Evolutionary conservation across 164 flowering plant genomes (phyloP).

Genomic region (Aristolochia contorta): DNA sequence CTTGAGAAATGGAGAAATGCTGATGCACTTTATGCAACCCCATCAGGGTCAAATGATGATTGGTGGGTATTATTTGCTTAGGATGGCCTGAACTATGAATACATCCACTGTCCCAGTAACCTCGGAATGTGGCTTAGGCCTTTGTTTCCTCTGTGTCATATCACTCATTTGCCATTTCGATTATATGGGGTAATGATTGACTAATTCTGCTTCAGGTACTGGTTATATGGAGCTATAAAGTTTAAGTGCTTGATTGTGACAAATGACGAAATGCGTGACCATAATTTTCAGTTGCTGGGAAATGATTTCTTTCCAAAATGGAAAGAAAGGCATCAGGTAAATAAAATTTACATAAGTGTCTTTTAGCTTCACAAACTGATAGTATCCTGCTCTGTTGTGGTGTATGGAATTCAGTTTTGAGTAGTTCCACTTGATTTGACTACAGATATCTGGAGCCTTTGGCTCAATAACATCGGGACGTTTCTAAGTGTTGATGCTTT

Average conservation of each 20-base stretch:
- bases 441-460: no score
- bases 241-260: slow-evolving; percentile 78
- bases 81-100: no score
- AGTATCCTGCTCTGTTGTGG: neutral
- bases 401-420: neutral
- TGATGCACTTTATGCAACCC: slow-evolving; percentile 88
- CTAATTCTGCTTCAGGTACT: slow-evolving; percentile 68
- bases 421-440: no score
- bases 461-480: no score
- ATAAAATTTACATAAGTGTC: slow-evolving; percentile 7
- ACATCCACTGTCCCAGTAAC: no score
- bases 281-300: slow-evolving; percentile 74
- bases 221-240: slow-evolving; percentile 95
- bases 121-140: no score
- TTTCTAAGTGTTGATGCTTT: no score
- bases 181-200: slow-evolving; percentile 15
- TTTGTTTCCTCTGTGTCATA: no score
- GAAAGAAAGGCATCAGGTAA: slow-evolving; percentile 98
- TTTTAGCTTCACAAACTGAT: neutral
- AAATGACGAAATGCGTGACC: slow-evolving; percentile 93
- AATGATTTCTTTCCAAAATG: slow-evolving; percentile 87
- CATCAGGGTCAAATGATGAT: slow-evolving; percentile 95
- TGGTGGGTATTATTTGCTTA: slow-evolving; percentile 38
- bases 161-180: no score
- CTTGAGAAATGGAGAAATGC: slow-evolving; percentile 79